These are phyloP conservation scores for Botrytis tulipae DNA, from an alignment of 2,329 filamentous ascomycete genomes.

Conservation along the genomic window DNA sequence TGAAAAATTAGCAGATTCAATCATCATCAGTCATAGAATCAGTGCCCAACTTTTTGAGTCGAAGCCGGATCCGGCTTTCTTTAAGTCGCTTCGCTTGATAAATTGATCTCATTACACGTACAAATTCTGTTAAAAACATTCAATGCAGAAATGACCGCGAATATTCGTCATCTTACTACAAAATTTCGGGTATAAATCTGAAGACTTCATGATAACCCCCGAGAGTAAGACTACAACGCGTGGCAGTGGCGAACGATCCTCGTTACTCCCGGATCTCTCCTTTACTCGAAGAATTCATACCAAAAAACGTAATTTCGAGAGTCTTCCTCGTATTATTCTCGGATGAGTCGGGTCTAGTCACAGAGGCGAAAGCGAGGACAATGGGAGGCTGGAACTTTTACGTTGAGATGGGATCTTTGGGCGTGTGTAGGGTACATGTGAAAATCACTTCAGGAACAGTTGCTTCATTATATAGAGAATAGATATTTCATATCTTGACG, in stretches of 20 bases:
- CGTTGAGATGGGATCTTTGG: neutral
- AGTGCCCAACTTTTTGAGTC: too few species aligned
- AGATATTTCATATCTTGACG: neutral
- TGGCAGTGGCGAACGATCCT: neutral
- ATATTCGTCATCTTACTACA: neutral
- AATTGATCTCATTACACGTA: neutral
- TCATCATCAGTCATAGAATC: neutral
- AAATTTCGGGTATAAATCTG: neutral
- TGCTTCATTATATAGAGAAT: neutral
- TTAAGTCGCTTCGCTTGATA: neutral
- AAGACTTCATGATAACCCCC: neutral
- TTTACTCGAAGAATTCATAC: neutral
- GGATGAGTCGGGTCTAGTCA: neutral
- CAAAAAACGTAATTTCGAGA: neutral
- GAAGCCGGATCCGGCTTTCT: neutral
- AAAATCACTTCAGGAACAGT: neutral
- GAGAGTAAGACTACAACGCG: neutral
- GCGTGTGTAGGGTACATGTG: rapidly evolving
- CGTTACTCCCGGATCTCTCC: too few species aligned
- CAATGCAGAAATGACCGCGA: neutral
- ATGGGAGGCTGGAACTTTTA: neutral
- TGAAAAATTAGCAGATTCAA: neutral
- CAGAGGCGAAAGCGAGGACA: neutral
- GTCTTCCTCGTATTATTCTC: neutral
- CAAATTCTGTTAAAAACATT: neutral